Percentiles rank a stretch among this genome's conserved stretches.
Conservation (phyloP, 768 basidiomycete species). For the Hypholoma fasciculare region DNA sequence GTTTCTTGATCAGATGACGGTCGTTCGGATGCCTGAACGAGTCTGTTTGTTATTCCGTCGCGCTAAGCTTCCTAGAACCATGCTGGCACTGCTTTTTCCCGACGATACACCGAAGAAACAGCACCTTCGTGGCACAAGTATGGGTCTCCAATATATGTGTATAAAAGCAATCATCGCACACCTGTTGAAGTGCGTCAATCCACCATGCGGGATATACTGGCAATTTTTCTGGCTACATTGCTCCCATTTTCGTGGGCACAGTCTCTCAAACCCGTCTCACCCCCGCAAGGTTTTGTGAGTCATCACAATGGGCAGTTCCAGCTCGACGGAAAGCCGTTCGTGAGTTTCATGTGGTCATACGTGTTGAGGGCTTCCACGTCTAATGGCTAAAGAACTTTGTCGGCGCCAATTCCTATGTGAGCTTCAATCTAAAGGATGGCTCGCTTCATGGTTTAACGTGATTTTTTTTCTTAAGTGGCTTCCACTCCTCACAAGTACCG, state of each 20-base stretch:
- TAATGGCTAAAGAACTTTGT: slow-evolving; percentile 39
- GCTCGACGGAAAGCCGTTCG: slow-evolving; percentile 53
- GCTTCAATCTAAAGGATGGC: slow-evolving; percentile 9
- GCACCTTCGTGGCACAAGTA: not conserved
- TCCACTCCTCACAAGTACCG: slow-evolving; percentile 45
- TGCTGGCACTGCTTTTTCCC: not conserved
- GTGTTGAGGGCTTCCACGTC: not conserved
- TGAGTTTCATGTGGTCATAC: slow-evolving; percentile 19
- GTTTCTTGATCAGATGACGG: not conserved
- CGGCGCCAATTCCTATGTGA: slow-evolving; percentile 54
- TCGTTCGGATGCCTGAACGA: not conserved
- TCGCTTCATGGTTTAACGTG: not conserved
- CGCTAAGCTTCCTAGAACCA: not conserved
- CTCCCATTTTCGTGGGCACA: slow-evolving; percentile 5
- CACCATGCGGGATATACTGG: not conserved
- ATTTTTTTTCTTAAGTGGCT: slow-evolving; percentile 40
- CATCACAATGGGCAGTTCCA: slow-evolving; percentile 40
- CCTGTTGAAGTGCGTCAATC: not conserved
- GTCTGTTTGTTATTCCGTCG: not conserved
- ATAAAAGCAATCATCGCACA: not conserved
- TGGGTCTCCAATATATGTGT: too few relatives aligned
- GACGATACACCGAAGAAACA: slow-evolving; percentile 7
- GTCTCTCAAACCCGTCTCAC: not conserved
- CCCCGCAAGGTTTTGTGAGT: slow-evolving; percentile 43
- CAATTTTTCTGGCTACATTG: slow-evolving; percentile 1